Percentiles rank a stretch among this genome's conserved stretches.
These are phyloP conservation scores for Macrophomina pseudophaseolina DNA, from an alignment of 2,329 filamentous ascomycete species.

Conservation along the genomic window DNA sequence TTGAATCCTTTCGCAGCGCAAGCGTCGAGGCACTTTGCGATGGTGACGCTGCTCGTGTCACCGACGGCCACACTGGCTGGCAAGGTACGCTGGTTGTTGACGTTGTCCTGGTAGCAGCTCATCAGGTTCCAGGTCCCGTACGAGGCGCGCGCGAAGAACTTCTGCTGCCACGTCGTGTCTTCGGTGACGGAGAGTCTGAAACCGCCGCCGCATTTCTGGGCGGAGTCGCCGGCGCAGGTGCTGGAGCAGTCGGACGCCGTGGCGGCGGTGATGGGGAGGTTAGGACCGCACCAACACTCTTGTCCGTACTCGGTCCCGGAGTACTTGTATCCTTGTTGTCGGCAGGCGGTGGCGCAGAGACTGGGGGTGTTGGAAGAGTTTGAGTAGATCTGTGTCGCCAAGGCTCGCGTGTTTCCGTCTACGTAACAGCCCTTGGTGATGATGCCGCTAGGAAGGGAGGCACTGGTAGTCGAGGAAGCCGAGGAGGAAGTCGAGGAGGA, in stretches of 20 bases:
- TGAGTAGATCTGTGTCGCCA: not conserved
- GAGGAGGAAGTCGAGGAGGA: not conserved
- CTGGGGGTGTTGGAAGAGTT: slow-evolving; percentile 9
- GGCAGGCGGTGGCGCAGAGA: slow-evolving; percentile 14
- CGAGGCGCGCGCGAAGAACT: slow-evolving; percentile 7
- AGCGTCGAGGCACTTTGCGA: slow-evolving; percentile 16
- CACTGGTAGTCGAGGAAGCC: not conserved
- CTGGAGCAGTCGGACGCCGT: slow-evolving; percentile 8
- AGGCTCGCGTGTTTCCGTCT: not conserved
- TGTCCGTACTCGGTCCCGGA: slow-evolving; percentile 37
- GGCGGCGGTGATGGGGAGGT: slow-evolving; percentile 28
- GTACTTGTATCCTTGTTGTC: slow-evolving; percentile 33
- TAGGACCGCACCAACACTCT: slow-evolving; percentile 44
- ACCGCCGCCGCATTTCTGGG: slow-evolving; percentile 15
- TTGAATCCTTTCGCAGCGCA: slow-evolving; percentile 30
- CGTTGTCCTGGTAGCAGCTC: slow-evolving; percentile 18
- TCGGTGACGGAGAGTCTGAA: slow-evolving; percentile 18
- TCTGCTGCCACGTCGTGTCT: slow-evolving; percentile 7
- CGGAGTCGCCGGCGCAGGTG: not conserved
- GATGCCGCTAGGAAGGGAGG: slow-evolving; percentile 11
- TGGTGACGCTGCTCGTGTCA: not conserved
- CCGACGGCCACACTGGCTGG: not conserved
- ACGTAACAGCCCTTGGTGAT: slow-evolving; percentile 7
- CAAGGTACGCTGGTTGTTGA: not conserved
- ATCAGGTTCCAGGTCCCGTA: slow-evolving; percentile 12